Conservation (phyloP, 2,329 filamentous ascomycete genomes). For the Ophiostoma quercus region DNA sequence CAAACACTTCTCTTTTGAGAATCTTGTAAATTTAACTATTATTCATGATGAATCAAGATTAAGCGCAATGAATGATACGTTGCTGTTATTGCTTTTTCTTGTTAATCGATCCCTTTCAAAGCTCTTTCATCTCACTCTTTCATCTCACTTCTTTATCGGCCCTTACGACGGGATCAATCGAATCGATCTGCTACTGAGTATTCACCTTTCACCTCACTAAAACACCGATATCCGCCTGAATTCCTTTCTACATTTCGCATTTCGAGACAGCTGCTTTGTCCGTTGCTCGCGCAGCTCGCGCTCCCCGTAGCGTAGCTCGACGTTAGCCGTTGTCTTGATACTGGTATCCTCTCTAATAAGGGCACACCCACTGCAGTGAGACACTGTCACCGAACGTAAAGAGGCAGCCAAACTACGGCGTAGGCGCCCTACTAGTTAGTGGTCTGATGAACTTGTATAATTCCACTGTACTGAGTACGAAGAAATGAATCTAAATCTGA, state of each 20-base stretch:
- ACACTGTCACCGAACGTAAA: slow-evolving; percentile 3
- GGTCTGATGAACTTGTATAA: no score
- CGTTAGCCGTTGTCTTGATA: not conserved
- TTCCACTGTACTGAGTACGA: no score
- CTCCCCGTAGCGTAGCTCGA: slow-evolving; percentile 2
- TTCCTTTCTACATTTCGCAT: not conserved
- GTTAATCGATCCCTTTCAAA: no score
- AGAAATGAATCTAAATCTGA: not conserved
- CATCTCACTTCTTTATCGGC: not conserved
- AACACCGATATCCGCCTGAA: not conserved
- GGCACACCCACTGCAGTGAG: not conserved
- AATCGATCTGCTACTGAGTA: not conserved
- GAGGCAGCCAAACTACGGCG: slow-evolving; percentile 12
- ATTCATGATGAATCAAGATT: not conserved
- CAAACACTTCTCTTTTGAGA: not conserved
- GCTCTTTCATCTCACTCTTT: not conserved
- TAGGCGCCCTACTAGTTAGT: not conserved
- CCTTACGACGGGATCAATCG: not conserved
- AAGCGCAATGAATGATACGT: not conserved
- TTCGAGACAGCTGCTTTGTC: slow-evolving; percentile 1
- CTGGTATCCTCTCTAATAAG: not conserved
- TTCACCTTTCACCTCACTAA: not conserved
- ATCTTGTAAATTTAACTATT: not conserved
- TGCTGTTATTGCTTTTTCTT: not conserved
- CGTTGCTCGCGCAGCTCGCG: not conserved